Conservation (phyloP, 257 asterid species). For the Rehmannia glutinosa region DNA sequence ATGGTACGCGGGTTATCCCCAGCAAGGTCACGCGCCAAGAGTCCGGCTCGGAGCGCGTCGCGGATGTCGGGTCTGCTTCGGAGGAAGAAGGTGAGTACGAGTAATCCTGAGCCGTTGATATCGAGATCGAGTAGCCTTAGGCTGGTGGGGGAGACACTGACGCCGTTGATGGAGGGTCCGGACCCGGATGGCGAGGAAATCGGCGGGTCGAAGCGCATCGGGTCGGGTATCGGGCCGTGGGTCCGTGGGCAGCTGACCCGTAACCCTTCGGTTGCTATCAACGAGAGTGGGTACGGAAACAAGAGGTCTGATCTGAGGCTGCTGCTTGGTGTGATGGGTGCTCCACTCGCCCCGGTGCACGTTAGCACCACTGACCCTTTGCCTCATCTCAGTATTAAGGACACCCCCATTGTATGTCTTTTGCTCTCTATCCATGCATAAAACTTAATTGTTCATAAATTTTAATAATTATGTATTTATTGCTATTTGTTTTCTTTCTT, state of each 20-base stretch:
- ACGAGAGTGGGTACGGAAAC: constrained; percentile 24
- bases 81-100: constrained; percentile 37
- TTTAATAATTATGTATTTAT: too few relatives aligned
- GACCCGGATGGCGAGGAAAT: constrained; percentile 54
- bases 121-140: constrained; percentile 61
- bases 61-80: constrained; percentile 56
- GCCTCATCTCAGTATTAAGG: constrained; percentile 80
- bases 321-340: constrained; percentile 90
- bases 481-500: too few relatives aligned
- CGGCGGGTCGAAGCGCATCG: constrained; percentile 49
- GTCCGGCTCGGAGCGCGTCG: constrained; percentile 54
- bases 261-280: constrained; percentile 38
- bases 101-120: constrained; percentile 29
- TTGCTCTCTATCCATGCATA: neutral
- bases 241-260: constrained; percentile 51
- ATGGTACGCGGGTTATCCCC: constrained; percentile 78
- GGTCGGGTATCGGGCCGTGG: constrained; percentile 60
- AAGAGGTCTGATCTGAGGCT: constrained; percentile 72
- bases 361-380: constrained; percentile 68
- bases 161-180: constrained; percentile 82
- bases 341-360: constrained; percentile 88
- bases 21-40: constrained; percentile 51
- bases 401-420: constrained; percentile 64
- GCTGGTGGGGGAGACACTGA: constrained; percentile 42
- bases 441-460: too few relatives aligned